Evolutionary conservation across 202 grass and related monocot species (phyloP), one percentile per base, ranked within the genome.

Genomic region (Carex arenaria): DNA sequence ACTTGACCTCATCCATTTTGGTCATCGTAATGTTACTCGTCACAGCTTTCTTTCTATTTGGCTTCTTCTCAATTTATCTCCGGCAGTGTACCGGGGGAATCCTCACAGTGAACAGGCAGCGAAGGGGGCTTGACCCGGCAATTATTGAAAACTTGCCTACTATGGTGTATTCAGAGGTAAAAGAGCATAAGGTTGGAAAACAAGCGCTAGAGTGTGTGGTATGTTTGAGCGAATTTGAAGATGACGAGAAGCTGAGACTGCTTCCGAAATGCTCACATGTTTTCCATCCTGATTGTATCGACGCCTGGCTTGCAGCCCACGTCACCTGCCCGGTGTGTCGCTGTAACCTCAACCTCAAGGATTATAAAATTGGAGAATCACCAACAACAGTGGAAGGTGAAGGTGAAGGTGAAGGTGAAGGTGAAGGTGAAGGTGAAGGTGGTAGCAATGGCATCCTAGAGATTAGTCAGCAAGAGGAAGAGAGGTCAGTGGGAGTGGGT

Each of bases 301-400:
- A 89, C 78, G 93, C 92, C 6, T 97, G 94, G 94, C 87, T 97
- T 54, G 86, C 87, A 0, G 85, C 87, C 14, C 94, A 97, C 31
- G 92, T 88, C 67, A 97, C 92, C 30, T 97, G 94, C 85, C 94
- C 94, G 0, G 94, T 97, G 68, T 97, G 94, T 82, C 94, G 94
- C 38, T 73, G 61, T 47, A 88, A 94, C 81, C 94, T 97, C 69
- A 88, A 94, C 81, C 94, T 97, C 69, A 78, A 61, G 7, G 38
- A 85, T 23, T 77, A 83, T 3, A 64, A 81, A 17, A 1, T 32
- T 10, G 22, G 68, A 3, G 47, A 68, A 61, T 78, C 10, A 53
- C 84, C 72, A 1, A 17, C 17, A 31, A 31, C 10, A 14, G 62
- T 10, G 23, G 62, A 31, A 30, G 7, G 10, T 53, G 12, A 26